These are phyloP conservation scores for Penicillium sp. DNA, from an alignment of 2,329 filamentous ascomycete genomes.

Conservation along the genomic window DNA sequence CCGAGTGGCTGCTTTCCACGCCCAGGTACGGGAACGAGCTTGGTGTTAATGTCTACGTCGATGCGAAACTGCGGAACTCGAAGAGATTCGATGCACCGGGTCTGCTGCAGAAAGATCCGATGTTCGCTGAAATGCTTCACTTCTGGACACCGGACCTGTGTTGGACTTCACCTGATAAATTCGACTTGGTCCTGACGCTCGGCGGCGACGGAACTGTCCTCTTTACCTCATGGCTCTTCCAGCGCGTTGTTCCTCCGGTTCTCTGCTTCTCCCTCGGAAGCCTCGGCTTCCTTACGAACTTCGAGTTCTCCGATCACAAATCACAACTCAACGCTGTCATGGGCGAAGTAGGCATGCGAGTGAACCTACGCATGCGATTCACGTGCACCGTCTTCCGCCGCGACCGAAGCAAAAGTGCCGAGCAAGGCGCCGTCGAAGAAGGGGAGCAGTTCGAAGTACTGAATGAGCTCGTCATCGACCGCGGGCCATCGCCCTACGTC, in stretches of 20 bases:
- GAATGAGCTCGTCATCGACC: slow-evolving; percentile 97
- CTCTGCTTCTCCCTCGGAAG: slow-evolving; percentile 90
- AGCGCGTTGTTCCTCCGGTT: slow-evolving; percentile 90
- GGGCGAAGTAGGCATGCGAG: slow-evolving; percentile 93
- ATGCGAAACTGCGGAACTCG: slow-evolving; percentile 85
- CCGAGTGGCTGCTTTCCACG: slow-evolving; percentile 83
- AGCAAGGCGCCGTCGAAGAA: slow-evolving; percentile 70
- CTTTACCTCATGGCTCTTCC: slow-evolving; percentile 95
- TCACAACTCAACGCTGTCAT: slow-evolving; percentile 84
- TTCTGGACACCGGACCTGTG: slow-evolving; percentile 98
- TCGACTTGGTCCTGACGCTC: slow-evolving; percentile 90
- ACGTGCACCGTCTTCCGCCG: slow-evolving; percentile 94
- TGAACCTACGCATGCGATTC: slow-evolving; percentile 97
- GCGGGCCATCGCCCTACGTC: slow-evolving; percentile 93
- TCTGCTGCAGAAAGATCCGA: slow-evolving; percentile 71
- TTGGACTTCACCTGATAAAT: slow-evolving; percentile 90
- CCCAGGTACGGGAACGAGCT: slow-evolving; percentile 85
- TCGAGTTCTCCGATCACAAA: slow-evolving; percentile 89
- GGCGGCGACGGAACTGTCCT: slow-evolving; percentile 96
- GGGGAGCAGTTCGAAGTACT: slow-evolving; percentile 96
- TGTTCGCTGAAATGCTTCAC: slow-evolving; percentile 79
- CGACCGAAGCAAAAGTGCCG: slow-evolving; percentile 48
- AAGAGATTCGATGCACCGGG: slow-evolving; percentile 80
- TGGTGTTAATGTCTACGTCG: slow-evolving; percentile 98
- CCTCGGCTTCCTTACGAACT: slow-evolving; percentile 93